Percentiles rank a stretch among this genome's conserved stretches.
These are phyloP conservation scores for Allium cepa DNA, from an alignment of 106 monocot species.

Conservation along the genomic window DNA sequence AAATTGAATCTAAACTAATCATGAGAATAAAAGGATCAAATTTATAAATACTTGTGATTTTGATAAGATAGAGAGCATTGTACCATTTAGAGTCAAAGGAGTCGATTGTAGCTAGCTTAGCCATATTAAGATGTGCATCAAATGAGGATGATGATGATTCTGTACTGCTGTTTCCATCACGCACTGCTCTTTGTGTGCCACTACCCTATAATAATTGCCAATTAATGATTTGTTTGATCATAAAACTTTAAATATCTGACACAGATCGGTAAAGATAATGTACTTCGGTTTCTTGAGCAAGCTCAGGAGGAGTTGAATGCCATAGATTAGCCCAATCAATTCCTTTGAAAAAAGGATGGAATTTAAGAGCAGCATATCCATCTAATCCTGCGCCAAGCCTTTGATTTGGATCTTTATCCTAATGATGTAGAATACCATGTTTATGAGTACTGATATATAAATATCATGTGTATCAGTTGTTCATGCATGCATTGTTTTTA, in stretches of 20 bases:
- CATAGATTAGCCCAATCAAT: slow-evolving; percentile 51
- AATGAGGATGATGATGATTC: slow-evolving; percentile 30
- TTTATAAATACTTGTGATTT: background rate
- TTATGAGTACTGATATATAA: background rate
- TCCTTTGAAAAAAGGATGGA: slow-evolving; percentile 66
- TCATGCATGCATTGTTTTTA: background rate
- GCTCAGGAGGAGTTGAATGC: slow-evolving; percentile 31
- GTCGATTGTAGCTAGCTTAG: slow-evolving; percentile 67
- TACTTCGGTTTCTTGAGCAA: slow-evolving; percentile 39
- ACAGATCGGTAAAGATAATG: background rate
- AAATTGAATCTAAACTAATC: background rate
- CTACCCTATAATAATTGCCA: no score
- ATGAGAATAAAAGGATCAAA: background rate
- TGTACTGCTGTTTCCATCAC: slow-evolving; percentile 20
- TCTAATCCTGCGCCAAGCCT: slow-evolving; percentile 53
- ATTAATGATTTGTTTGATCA: no score
- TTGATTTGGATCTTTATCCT: slow-evolving; percentile 60
- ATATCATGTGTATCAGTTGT: background rate
- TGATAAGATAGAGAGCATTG: background rate
- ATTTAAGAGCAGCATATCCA: slow-evolving; percentile 55
- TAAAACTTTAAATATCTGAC: background rate
- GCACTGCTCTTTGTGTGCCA: slow-evolving; percentile 14
- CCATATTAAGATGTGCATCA: slow-evolving; percentile 40
- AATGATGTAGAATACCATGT: background rate
- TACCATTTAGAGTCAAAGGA: slow-evolving; percentile 98